Conservation (phyloP, 257 asterid species). For the Scutellaria barbata region DNA sequence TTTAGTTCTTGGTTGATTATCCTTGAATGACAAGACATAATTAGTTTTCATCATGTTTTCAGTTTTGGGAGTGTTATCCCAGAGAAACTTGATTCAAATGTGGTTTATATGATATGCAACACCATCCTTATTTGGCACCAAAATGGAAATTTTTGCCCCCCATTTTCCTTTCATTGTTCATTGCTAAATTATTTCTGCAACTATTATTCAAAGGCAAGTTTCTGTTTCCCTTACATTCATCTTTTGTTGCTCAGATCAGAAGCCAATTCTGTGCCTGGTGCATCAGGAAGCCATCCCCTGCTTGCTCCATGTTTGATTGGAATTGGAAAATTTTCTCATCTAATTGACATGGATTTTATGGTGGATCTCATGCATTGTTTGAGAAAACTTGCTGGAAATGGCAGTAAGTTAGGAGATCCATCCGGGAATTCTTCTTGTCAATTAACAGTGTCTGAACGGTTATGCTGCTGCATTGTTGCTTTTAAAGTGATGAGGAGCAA, state of each 20-base stretch:
- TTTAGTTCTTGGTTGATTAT: not conserved
- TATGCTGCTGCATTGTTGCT: slow-evolving; percentile 93
- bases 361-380: slow-evolving; percentile 83
- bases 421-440: slow-evolving; percentile 48
- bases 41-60: not conserved
- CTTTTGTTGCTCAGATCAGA: slow-evolving; percentile 58
- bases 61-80: not conserved
- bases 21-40: not conserved
- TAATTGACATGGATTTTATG: slow-evolving; percentile 92
- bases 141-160: not conserved
- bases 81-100: not conserved
- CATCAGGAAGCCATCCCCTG: slow-evolving; percentile 68
- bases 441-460: slow-evolving; percentile 74
- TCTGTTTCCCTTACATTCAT: slow-evolving; percentile 28
- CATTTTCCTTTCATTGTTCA: not conserved
- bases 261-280: slow-evolving; percentile 44
- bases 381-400: slow-evolving; percentile 79
- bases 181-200: not conserved
- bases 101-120: not conserved
- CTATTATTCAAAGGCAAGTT: slow-evolving; percentile 21
- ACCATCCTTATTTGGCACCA: not conserved
- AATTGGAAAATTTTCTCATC: slow-evolving; percentile 86
- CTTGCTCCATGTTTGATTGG: slow-evolving; percentile 92
- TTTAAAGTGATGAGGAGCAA: slow-evolving; percentile 90
- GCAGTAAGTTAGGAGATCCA: slow-evolving; percentile 47